These are phyloP conservation scores for Tilletia caries DNA, from an alignment of 1,284 basidiomycete species.

Conservation along the genomic window DNA sequence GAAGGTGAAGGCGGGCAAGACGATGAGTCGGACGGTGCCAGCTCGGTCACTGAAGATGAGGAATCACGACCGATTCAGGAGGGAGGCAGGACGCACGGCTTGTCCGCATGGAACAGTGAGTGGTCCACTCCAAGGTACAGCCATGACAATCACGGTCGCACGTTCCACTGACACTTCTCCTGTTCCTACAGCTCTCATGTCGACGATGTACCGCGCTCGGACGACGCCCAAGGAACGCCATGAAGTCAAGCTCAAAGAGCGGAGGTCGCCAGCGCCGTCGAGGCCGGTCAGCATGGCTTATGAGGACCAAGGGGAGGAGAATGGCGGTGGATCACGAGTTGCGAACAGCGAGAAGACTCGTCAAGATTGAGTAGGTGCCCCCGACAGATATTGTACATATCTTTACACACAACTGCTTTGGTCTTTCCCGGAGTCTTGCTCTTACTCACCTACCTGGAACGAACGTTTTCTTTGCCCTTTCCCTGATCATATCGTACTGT, in stretches of 20 bases:
- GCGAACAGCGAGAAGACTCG: too few relatives aligned
- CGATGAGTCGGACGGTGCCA: neutral
- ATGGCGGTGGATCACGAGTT: too few relatives aligned
- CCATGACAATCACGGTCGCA: too few relatives aligned
- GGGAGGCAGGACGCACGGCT: neutral
- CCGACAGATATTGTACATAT: too few relatives aligned
- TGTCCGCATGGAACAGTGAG: conserved; percentile 13
- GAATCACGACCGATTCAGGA: neutral
- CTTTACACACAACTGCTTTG: too few relatives aligned
- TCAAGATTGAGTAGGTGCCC: too few relatives aligned
- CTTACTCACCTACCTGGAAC: too few relatives aligned
- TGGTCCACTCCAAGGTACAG: neutral
- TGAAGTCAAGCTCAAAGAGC: conserved; percentile 9
- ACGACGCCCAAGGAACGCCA: conserved; percentile 5
- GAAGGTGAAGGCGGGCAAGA: neutral
- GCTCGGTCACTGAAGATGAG: conserved; percentile 1
- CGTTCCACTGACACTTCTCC: neutral
- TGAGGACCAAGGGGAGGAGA: neutral
- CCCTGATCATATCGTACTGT: too few relatives aligned
- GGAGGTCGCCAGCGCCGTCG: neutral
- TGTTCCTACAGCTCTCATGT: neutral
- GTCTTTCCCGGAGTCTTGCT: too few relatives aligned
- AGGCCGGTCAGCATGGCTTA: neutral
- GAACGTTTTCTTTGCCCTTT: too few relatives aligned
- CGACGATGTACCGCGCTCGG: neutral